Percentiles rank a stretch among this genome's conserved stretches.
Conservation (phyloP, 768 basidiomycete species). For the Xerocomellus intermedius region DNA sequence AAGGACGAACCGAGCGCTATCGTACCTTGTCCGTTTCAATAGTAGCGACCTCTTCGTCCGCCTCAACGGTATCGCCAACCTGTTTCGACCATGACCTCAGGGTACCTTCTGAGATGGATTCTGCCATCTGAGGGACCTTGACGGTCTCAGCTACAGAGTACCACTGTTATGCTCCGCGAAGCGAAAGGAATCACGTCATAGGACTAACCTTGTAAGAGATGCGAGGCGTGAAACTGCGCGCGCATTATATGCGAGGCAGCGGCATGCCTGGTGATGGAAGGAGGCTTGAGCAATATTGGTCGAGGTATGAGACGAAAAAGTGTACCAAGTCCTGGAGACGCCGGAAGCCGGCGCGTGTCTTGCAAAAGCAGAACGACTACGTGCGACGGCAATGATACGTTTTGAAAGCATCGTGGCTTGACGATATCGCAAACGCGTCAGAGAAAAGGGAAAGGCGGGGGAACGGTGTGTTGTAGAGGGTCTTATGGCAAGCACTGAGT, state of each 20-base stretch:
- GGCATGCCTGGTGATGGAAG: conserved; percentile 38
- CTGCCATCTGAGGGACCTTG: conserved; percentile 97
- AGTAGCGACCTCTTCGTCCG: conserved; percentile 94
- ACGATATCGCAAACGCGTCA: background rate
- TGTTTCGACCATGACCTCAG: conserved; percentile 93
- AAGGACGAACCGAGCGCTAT: background rate
- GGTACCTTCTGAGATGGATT: conserved; percentile 97
- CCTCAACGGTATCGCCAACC: conserved; percentile 85
- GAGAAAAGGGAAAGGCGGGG: background rate
- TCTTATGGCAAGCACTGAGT: background rate
- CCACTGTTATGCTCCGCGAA: conserved; percentile 9
- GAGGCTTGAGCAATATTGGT: conserved; percentile 3
- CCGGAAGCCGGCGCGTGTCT: conserved; percentile 31
- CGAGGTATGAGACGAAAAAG: background rate
- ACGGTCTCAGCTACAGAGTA: conserved; percentile 70
- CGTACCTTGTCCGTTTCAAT: conserved; percentile 98
- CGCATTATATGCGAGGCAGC: conserved; percentile 46
- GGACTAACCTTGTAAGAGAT: conserved; percentile 62
- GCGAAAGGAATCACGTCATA: conserved; percentile 16
- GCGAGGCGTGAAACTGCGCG: conserved; percentile 69
- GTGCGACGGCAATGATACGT: conserved; percentile 64
- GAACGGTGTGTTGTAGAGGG: background rate
- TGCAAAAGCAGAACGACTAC: conserved; percentile 52
- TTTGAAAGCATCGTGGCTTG: conserved; percentile 60
- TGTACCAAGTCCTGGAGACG: conserved; percentile 51